A percentile compares a stretch with the other conserved stretches of the same genome.
Evolutionary conservation across 2,329 filamentous ascomycete species (phyloP).

Genomic region (Whalleya microplaca): DNA sequence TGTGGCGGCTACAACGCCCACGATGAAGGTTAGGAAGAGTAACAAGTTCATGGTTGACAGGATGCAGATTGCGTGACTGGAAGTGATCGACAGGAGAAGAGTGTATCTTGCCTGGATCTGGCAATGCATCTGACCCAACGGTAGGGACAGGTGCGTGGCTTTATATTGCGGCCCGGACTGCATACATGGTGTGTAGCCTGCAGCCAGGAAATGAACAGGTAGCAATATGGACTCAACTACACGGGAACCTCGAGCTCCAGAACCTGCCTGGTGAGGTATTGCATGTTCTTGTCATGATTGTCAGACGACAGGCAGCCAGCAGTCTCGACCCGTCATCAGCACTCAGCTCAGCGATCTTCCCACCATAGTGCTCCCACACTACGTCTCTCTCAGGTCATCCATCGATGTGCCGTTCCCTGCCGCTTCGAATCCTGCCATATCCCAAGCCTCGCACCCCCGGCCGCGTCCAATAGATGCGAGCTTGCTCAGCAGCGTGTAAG

Average conservation of each 20-base stretch:
- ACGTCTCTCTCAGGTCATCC: constrained; percentile 8
- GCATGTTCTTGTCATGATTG: constrained; percentile 21
- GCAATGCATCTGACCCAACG: constrained; percentile 20
- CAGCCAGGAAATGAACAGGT: constrained; percentile 11
- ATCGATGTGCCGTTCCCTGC: constrained; percentile 24
- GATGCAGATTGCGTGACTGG: constrained; percentile 20
- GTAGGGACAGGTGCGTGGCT: constrained; percentile 23
- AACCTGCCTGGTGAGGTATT: constrained; percentile 30
- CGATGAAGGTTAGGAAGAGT: constrained; percentile 26
- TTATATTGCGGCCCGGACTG: constrained; percentile 26
- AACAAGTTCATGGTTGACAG: constrained; percentile 19
- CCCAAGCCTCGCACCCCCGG: constrained; percentile 19
- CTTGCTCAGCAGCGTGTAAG: constrained; percentile 35
- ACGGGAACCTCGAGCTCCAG: constrained; percentile 23
- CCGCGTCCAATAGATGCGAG: constrained; percentile 20
- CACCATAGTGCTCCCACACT: constrained; percentile 11
- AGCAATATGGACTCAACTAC: constrained; percentile 14
- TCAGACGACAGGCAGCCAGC: constrained; percentile 19
- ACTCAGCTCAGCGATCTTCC: constrained; percentile 20
- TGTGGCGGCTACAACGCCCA: constrained; percentile 28
- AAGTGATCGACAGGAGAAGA: constrained; percentile 23
- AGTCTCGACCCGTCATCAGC: constrained; percentile 21
- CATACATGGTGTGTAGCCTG: constrained; percentile 6
- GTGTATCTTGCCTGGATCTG: constrained; percentile 12
- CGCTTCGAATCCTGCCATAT: constrained; percentile 17